Evolutionary conservation across 345 rosid genomes (phyloP).

Genomic region (Turnera subulata): DNA sequence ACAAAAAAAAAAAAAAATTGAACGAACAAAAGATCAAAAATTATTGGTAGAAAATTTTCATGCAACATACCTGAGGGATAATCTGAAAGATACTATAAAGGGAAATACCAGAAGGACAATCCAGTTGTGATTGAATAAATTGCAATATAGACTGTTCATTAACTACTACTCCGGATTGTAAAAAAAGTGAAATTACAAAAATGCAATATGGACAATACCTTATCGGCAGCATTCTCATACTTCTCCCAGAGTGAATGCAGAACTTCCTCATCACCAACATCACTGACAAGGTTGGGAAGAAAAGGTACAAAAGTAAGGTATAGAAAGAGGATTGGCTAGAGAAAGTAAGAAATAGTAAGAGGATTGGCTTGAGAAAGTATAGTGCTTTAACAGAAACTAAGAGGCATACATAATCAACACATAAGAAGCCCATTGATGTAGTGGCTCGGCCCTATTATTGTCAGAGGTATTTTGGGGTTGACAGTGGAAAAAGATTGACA

Average conservation of each 20-base stretch:
- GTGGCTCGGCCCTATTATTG: too few relatives aligned
- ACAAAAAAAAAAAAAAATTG: too few relatives aligned
- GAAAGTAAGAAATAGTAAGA: slow-evolving; percentile 4
- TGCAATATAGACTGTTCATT: not conserved
- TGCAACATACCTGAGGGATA: too few relatives aligned
- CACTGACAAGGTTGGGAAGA: slow-evolving; percentile 34
- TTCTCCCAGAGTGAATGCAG: slow-evolving; percentile 54
- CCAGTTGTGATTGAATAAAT: too few relatives aligned
- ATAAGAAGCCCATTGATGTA: not conserved
- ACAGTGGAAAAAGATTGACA: too few relatives aligned
- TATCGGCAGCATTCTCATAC: slow-evolving; percentile 41
- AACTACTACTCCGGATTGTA: not conserved
- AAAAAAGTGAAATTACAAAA: not conserved
- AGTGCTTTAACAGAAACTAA: slow-evolving; percentile 2
- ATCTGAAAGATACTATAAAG: too few relatives aligned
- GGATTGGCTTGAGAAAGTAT: not conserved
- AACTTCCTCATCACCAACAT: slow-evolving; percentile 49
- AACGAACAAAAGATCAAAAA: too few relatives aligned
- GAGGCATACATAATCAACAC: not conserved
- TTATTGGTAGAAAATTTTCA: too few relatives aligned
- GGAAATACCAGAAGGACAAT: too few relatives aligned
- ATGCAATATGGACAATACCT: slow-evolving; percentile 42
- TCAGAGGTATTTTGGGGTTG: too few relatives aligned
- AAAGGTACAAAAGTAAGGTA: not conserved
- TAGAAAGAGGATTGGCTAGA: not conserved